Percentiles rank a stretch among this genome's conserved stretches.
Evolutionary conservation across 139 green algal genomes (phyloP).

Genomic region (Chlamydomonas sphaeroides): DNA sequence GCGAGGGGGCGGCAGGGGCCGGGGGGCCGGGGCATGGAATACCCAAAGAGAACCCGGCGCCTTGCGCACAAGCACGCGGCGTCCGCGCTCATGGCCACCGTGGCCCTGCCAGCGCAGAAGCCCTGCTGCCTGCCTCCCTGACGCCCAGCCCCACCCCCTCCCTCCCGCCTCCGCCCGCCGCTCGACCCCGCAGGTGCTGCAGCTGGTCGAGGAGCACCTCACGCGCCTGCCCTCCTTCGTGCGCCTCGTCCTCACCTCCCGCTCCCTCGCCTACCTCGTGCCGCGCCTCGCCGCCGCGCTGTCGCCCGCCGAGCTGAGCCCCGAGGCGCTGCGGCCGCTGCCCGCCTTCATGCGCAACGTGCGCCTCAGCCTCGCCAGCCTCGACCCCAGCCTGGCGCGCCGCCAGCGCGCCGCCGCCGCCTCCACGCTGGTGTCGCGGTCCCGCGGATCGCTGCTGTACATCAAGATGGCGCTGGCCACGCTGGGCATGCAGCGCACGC

Average conservation of each 20-base stretch:
- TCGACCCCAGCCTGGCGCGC: neutral
- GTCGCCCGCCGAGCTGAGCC: neutral
- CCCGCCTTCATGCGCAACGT: slow-evolving; percentile 1
- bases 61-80: too few relatives aligned
- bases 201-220: slow-evolving; percentile 32
- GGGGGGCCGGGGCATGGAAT: too few relatives aligned
- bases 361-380: neutral
- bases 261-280: slow-evolving; percentile 9
- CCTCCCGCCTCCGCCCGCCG: too few relatives aligned
- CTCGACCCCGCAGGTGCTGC: slow-evolving; percentile 19
- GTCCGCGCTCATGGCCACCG: too few relatives aligned
- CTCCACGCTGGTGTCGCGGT: neutral
- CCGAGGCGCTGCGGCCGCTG: neutral
- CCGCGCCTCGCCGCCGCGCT: slow-evolving; percentile 7
- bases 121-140: neutral
- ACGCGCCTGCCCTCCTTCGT: slow-evolving; percentile 19
- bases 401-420: neutral
- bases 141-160: too few relatives aligned
- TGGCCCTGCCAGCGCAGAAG: too few relatives aligned
- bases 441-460: slow-evolving; percentile 16
- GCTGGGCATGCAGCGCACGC: neutral
- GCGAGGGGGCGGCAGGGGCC: too few relatives aligned
- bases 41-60: too few relatives aligned
- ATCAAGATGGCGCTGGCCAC: slow-evolving; percentile 9
- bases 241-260: slow-evolving; percentile 11